Evolutionary conservation across 257 asterid genomes (phyloP).

Genomic region (Phtheirospermum japonicum): DNA sequence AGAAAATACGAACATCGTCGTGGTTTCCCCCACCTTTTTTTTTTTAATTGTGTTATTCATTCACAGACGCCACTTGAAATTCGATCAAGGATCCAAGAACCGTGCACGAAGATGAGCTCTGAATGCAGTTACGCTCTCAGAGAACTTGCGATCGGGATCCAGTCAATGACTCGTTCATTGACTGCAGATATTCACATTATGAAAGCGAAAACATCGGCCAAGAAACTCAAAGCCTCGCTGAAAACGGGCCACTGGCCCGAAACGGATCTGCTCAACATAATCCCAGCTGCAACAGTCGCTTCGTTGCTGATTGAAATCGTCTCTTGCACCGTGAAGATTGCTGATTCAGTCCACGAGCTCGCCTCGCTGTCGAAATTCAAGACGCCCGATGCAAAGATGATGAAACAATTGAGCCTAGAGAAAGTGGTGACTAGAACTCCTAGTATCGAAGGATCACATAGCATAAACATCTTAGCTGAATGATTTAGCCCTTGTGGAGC

Average conservation of each 20-base stretch:
- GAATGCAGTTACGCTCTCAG: slow-evolving; percentile 47
- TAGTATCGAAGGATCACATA: neutral
- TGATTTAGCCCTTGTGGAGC: neutral
- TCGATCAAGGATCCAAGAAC: slow-evolving; percentile 34
- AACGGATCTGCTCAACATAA: slow-evolving; percentile 28
- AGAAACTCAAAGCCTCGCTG: slow-evolving; percentile 30
- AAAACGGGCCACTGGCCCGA: slow-evolving; percentile 39
- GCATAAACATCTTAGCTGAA: neutral
- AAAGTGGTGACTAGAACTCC: slow-evolving; percentile 28
- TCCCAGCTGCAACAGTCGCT: slow-evolving; percentile 43
- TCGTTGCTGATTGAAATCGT: slow-evolving; percentile 47
- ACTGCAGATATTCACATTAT: slow-evolving; percentile 22
- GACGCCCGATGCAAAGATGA: slow-evolving; percentile 32
- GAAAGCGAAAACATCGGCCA: slow-evolving; percentile 37
- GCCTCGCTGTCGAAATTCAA: slow-evolving; percentile 45
- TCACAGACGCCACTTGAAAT: slow-evolving; percentile 39
- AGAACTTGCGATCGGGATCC: slow-evolving; percentile 40
- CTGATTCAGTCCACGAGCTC: slow-evolving; percentile 47
- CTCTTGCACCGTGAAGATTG: slow-evolving; percentile 41
- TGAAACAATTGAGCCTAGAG: slow-evolving; percentile 15
- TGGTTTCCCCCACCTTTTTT: too few species aligned
- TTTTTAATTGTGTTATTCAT: neutral
- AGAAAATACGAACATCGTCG: neutral
- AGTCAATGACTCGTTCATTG: slow-evolving; percentile 39
- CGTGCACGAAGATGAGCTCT: slow-evolving; percentile 43